Percentiles rank a stretch among this genome's conserved stretches.
Evolutionary conservation across 805 yeast genomes (phyloP).

Genomic region (Yarrowia osloensis): DNA sequence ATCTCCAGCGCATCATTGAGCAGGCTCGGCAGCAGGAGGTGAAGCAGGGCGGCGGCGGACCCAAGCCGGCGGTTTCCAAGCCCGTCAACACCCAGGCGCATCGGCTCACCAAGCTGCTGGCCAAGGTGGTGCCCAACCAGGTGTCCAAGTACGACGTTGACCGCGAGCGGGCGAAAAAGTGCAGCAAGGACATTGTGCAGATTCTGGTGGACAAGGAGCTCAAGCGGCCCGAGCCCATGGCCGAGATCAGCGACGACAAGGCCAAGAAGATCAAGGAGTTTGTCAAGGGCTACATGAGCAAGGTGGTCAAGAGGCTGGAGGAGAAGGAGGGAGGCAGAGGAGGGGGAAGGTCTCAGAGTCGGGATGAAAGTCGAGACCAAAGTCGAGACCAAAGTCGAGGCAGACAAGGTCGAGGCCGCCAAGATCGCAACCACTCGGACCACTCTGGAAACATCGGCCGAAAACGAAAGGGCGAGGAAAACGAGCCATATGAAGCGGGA

Average conservation of each 20-base stretch:
- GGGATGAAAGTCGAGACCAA: too few relatives aligned
- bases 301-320: constrained; percentile 33
- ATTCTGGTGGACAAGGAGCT: constrained; percentile 68
- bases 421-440: not conserved
- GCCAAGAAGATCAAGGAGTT: constrained; percentile 68
- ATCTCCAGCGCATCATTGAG: constrained; percentile 46
- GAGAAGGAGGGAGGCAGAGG: not conserved
- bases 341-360: too few relatives aligned
- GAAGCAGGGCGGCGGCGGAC: not conserved
- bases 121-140: constrained; percentile 75
- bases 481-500: not conserved
- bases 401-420: not conserved
- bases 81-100: constrained; percentile 34
- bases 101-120: constrained; percentile 51
- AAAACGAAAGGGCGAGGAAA: not conserved
- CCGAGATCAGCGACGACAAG: constrained; percentile 63
- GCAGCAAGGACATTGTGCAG: constrained; percentile 77
- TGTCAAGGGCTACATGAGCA: constrained; percentile 44
- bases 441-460: not conserved
- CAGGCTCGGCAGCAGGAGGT: constrained; percentile 38
- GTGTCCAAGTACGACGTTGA: constrained; percentile 64
- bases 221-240: constrained; percentile 49
- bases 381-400: too few relatives aligned
- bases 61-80: not conserved
- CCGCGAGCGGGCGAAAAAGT: constrained; percentile 68